These are phyloP conservation scores for Biscutella auriculata DNA, from an alignment of 441 rosid species.

Conservation along the genomic window DNA sequence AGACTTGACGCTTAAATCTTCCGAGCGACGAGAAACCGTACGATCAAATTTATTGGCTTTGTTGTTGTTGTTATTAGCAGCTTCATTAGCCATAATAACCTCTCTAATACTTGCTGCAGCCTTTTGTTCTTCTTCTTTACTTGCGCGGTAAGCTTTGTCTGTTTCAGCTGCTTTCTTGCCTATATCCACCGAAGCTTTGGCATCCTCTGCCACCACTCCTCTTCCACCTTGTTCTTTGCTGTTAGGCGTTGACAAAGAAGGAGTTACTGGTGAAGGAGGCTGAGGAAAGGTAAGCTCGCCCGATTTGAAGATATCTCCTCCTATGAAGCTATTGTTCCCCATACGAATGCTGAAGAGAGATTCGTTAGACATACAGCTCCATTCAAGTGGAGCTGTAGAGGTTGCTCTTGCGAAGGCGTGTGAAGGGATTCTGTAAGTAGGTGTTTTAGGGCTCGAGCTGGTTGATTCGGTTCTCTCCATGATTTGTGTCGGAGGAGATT, in stretches of 20 bases:
- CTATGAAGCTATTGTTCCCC: slow-evolving; percentile 42
- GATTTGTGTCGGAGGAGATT: slow-evolving; percentile 36
- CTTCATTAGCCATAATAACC: slow-evolving; percentile 38
- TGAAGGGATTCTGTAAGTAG: too few species aligned
- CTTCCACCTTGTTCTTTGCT: slow-evolving; percentile 4
- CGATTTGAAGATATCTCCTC: slow-evolving; percentile 33
- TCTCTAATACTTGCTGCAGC: slow-evolving; percentile 48
- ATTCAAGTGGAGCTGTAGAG: slow-evolving; percentile 33
- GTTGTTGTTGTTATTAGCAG: slow-evolving; percentile 1
- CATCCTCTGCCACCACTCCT: slow-evolving; percentile 2
- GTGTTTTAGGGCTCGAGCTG: not conserved
- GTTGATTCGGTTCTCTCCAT: slow-evolving; percentile 39
- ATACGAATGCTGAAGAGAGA: slow-evolving; percentile 49
- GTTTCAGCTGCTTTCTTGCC: slow-evolving; percentile 18
- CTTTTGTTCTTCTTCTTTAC: slow-evolving; percentile 33
- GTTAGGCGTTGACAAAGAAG: slow-evolving; percentile 8
- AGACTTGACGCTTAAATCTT: slow-evolving; percentile 39
- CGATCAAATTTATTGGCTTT: slow-evolving; percentile 9
- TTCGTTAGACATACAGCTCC: slow-evolving; percentile 50
- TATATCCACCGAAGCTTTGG: slow-evolving; percentile 16
- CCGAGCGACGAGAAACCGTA: slow-evolving; percentile 29
- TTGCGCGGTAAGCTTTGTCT: slow-evolving; percentile 20
- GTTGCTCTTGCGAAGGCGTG: too few species aligned
- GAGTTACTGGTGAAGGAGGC: slow-evolving; percentile 19
- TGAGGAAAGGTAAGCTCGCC: slow-evolving; percentile 30